Evolutionary conservation across 805 yeast genomes (phyloP), one percentile per base, ranked within the genome.

Genomic region (Candida arabinofermentans): DNA sequence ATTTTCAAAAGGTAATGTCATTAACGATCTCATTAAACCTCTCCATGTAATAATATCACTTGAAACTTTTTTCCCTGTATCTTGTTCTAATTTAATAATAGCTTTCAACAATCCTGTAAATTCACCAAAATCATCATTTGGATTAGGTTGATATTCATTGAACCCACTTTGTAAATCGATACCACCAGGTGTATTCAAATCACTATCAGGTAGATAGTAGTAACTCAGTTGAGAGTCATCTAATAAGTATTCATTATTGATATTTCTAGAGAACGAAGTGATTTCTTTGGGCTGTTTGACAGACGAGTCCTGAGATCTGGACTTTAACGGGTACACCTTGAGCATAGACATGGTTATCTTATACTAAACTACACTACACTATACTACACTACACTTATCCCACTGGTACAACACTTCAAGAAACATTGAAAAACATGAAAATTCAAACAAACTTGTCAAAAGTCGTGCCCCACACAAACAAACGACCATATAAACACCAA

Each of bases 261-360:
- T 62, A 22, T 75, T 77, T 42, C 88, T 67, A 2, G 91, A 79
- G 58, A 70, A 91, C 4, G 76, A 61, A n/a, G 76, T 70, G 3
- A 91, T 50, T 61, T 93, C 96, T 49, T 82, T 83, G 2, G 99
- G 98, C 60, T 88, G 95, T 54, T 83, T 81, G 40, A 90, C 69
- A 2, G 87, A 77, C 0, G 91, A 79, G 8, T 82, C 74, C 24
- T 75, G 69, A 0, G 87, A 75, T 43, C 85, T 66, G 9, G 76
- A 66, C 38, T 58, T 57, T 26, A 73, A 49, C 2, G 77, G 74
- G 44, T 47, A 54, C 19, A 54, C 58, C 34, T 57, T 57, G 32
- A 32, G 40, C 18, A 48, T 43, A 8, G 30, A 24, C 29, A 24
- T 18, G 10, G 19, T 33, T 19, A 14, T 4, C n/a, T 13, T 26